A percentile compares a stretch with the other conserved stretches of the same genome.
phyloP scores from a whole-genome alignment of 805 yeast genomes.

The Candida ponderosae region DNA sequence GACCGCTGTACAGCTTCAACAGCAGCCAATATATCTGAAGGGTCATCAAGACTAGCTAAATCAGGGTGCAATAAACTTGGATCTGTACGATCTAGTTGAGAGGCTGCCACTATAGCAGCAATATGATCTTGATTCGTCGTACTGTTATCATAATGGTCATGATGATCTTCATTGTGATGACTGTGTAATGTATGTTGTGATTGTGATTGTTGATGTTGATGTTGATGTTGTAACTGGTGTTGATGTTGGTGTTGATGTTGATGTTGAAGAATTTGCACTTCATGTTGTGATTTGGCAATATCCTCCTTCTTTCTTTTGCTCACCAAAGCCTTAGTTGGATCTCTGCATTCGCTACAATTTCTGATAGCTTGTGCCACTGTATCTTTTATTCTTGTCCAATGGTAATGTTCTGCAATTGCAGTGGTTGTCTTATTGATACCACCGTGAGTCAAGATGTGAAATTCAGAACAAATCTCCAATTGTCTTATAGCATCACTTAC shows the following conservation, averaged over 20 bases:
- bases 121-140: not conserved
- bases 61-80: conserved; percentile 13
- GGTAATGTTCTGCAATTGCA: conserved; percentile 67
- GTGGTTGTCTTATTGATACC: conserved; percentile 89
- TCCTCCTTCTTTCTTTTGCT: conserved; percentile 10
- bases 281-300: conserved; percentile 7
- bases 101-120: conserved; percentile 1
- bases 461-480: conserved; percentile 60
- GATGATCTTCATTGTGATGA: not conserved
- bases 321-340: conserved; percentile 11
- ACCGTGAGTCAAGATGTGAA: conserved; percentile 65
- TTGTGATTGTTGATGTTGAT: not conserved
- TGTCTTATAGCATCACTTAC: conserved; percentile 70
- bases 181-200: not conserved
- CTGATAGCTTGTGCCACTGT: conserved; percentile 76
- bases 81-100: conserved; percentile 10
- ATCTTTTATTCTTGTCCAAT: conserved; percentile 87
- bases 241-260: conserved; percentile 4
- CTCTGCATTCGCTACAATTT: conserved; percentile 61
- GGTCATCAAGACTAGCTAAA: conserved; percentile 15
- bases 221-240: conserved; percentile 9
- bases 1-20: conserved; percentile 46
- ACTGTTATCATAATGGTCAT: not conserved
- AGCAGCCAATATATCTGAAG: conserved; percentile 32
- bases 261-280: conserved; percentile 3